Evolutionary conservation across 345 rosid genomes (phyloP), one percentile per base, ranked within the genome.

Genomic region (Sonneratia alba): DNA sequence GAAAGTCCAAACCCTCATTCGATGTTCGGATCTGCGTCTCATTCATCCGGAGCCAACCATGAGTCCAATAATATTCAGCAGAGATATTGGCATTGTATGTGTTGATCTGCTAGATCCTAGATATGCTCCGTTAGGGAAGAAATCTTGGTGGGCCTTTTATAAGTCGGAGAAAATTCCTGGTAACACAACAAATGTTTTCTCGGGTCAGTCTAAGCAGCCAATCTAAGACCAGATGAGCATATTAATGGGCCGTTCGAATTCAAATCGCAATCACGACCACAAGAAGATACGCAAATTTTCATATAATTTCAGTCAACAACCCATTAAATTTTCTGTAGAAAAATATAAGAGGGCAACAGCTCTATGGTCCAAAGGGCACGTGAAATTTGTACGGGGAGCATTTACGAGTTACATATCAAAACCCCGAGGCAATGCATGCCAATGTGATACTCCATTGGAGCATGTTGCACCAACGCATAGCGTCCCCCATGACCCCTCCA

Each of bases 291-390:
- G 19, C 16, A 32, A 62, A 62, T 0, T 62, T 62, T 62, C 66
- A 7, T 27, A 12, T 6, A 24, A 62, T 9, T 13, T 16, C 5
- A 62, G 66, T 62, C 66, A 62, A 62, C 66, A 24, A 1, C 10
- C 36, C 32, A 62, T 62, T 62, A 27, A 62, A 27, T 62, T 40
- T 48, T 62, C 22, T 62, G 6, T 61, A n/a, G 19, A 15, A 42
- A 66, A 36, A 24, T 24, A 15, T n/a, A 21, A 24, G 56, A 70
- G 12, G 32, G 63, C 32, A 49, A 32, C 21, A 22, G 56, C 8
- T 62, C 70, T 59, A 76, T 82, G 88, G 86, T 79, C 88, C 88
- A 77, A 72, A 55, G 67, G 11, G 71, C 82, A 79, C 75, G 81
- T 81, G 83, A 83, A n/a, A 62, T 6, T 24, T 6, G 38, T 62